These are phyloP conservation scores for Babesia bovis DNA, from an alignment of 169 alveolate genomes.

Conservation along the genomic window DNA sequence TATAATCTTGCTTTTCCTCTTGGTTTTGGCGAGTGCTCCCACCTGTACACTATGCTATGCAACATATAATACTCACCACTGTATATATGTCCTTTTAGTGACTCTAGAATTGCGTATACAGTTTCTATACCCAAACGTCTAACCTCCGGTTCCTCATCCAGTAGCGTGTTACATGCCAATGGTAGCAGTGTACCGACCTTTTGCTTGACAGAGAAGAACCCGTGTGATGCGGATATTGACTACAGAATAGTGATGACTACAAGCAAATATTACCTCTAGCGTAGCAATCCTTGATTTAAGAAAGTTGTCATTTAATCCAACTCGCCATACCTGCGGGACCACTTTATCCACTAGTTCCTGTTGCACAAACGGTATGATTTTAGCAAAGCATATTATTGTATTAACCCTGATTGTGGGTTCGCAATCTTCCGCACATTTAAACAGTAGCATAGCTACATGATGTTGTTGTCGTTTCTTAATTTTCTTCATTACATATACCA, in stretches of 20 bases:
- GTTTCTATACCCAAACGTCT: slow-evolving; percentile 65
- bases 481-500: slow-evolving; percentile 68
- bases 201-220: slow-evolving; percentile 57
- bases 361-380: slow-evolving; percentile 68
- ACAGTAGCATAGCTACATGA: slow-evolving; percentile 37
- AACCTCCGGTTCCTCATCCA: slow-evolving; percentile 60
- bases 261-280: slow-evolving; percentile 43
- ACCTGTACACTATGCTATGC: not conserved
- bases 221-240: slow-evolving; percentile 72
- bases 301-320: slow-evolving; percentile 67
- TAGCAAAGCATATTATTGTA: slow-evolving; percentile 75
- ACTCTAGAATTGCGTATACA: slow-evolving; percentile 49
- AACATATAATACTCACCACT: slow-evolving; percentile 11
- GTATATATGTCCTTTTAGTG: slow-evolving; percentile 30
- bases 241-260: not conserved
- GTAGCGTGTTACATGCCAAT: slow-evolving; percentile 61
- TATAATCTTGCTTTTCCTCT: not conserved
- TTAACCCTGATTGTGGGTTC: slow-evolving; percentile 72
- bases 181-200: slow-evolving; percentile 66
- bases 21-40: not conserved
- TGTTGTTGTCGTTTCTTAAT: slow-evolving; percentile 57
- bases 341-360: slow-evolving; percentile 65
- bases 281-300: slow-evolving; percentile 65
- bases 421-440: slow-evolving; percentile 66
- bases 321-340: slow-evolving; percentile 70